Conservation (phyloP, 2,329 filamentous ascomycete genomes). For the Ascochyta fabae region DNA sequence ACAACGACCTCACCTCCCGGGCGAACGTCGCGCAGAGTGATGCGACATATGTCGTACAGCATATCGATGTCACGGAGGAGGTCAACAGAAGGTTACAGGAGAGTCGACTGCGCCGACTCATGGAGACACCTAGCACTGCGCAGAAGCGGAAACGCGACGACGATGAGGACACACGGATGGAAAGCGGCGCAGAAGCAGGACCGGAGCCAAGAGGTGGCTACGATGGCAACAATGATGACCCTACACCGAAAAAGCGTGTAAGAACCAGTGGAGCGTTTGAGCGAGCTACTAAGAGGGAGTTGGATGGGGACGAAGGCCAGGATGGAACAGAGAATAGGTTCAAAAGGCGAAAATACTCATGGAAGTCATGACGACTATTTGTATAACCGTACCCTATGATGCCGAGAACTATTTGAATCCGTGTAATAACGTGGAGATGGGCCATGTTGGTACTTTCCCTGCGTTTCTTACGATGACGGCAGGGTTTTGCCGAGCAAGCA, state of each 20-base stretch:
- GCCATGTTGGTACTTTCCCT: neutral
- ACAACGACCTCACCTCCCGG: constrained; percentile 24
- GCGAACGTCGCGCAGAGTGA: constrained; percentile 21
- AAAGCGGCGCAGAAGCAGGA: constrained; percentile 24
- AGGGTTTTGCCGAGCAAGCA: constrained; percentile 38
- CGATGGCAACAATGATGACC: constrained; percentile 16
- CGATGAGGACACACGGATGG: constrained; percentile 30
- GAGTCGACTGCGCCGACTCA: constrained; percentile 38
- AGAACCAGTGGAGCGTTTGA: constrained; percentile 37
- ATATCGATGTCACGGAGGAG: constrained; percentile 44
- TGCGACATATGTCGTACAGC: constrained; percentile 31
- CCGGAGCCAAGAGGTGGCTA: constrained; percentile 21
- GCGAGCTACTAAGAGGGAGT: constrained; percentile 25
- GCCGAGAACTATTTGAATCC: neutral
- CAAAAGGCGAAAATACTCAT: constrained; percentile 27
- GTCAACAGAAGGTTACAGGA: constrained; percentile 41
- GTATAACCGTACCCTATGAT: neutral
- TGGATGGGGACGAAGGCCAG: neutral
- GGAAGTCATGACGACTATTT: neutral
- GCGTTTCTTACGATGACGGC: constrained; percentile 10
- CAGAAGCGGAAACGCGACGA: constrained; percentile 44
- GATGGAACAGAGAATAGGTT: constrained; percentile 14
- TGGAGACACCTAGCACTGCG: constrained; percentile 42
- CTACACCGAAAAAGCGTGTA: constrained; percentile 33
- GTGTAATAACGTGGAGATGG: no score